Evolutionary conservation across 129 eudicot species (phyloP), one percentile per base, ranked within the genome.

Genomic region (Lactuca sativa): DNA sequence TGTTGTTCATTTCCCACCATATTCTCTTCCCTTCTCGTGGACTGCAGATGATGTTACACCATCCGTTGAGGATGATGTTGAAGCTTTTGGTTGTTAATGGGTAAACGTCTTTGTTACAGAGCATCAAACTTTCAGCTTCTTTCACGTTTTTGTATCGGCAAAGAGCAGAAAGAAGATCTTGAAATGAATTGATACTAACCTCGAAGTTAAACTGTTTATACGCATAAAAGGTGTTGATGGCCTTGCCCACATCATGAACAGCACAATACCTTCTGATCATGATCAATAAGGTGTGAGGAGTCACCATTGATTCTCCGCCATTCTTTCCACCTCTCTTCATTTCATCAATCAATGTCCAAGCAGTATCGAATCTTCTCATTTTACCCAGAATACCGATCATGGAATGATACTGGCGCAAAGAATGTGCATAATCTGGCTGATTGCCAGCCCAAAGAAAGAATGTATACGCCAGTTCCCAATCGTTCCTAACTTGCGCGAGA

Each of bases 81-180:
- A 82, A 92, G 70, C 96, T 83, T 77, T 92, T 92, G 0, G 91
- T 92, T 17, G 69, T 78, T n/a, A 89, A 72, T 3, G 83, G 81
- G 56, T 74, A 92, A 44, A 66, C 85, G 64, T 77, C 78, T 77
- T 76, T 79, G 61, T 82, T 92, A 67, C 95, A 38, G 63, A 86
- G 85, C 2, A 92, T 53, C 77, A 92, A 78, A 70, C 74, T 73
- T 80, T 92, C 98, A 2, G 98, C 98, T 74, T 86, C 92, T 61
- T 82, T 87, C 13, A 92, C 95, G 59, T 92, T 92, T 72, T 92
- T 92, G 69, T 86, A 92, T 37, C 96, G 81, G 34, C 95, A 86
- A 32, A 92, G 89, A 2, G 98, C 96, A 34, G 96, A 82, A 3
- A 92, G 78, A 62, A 92, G 85, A 58, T 80, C 79, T 6, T 89